Conservation (phyloP, 2,329 filamentous ascomycete genomes). For the Pseudogymnoascus sp. region DNA sequence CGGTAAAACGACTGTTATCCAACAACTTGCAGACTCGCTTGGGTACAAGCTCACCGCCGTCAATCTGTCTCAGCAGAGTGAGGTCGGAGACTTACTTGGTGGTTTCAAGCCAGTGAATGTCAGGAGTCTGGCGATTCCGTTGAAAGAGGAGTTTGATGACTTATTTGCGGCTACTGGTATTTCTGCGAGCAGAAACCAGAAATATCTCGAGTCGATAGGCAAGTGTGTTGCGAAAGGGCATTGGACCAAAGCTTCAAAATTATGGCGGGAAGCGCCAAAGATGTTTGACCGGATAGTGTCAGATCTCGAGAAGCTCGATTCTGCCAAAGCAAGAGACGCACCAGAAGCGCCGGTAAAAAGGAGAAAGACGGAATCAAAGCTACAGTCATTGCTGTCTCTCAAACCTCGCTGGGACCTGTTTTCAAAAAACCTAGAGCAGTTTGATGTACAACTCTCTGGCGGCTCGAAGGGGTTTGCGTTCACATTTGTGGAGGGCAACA, state of each 20-base stretch:
- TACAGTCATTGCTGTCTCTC: constrained; percentile 53
- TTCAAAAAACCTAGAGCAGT: constrained; percentile 62
- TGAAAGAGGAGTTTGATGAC: constrained; percentile 90
- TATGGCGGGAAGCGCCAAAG: constrained; percentile 83
- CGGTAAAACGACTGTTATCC: constrained; percentile 92
- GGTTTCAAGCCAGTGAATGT: constrained; percentile 95
- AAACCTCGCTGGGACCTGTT: constrained; percentile 74
- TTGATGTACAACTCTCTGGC: constrained; percentile 71
- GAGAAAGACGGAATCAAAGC: constrained; percentile 57
- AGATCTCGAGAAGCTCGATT: constrained; percentile 42
- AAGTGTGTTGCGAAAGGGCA: constrained; percentile 75
- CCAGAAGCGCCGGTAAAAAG: constrained; percentile 63
- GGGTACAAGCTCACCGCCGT: constrained; percentile 85
- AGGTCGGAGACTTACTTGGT: constrained; percentile 89
- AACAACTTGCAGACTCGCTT: constrained; percentile 78
- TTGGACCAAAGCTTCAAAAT: constrained; percentile 76
- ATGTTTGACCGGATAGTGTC: constrained; percentile 71
- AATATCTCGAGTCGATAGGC: constrained; percentile 72
- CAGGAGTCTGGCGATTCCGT: constrained; percentile 74
- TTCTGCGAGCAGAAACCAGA: constrained; percentile 77
- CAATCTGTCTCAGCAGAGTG: constrained; percentile 95
- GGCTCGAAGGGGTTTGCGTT: constrained; percentile 77
- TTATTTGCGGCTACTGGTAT: constrained; percentile 81
- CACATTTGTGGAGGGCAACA: constrained; percentile 90
- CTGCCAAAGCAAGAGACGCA: constrained; percentile 29